Percentiles rank a stretch among this genome's conserved stretches.
These are phyloP conservation scores for Anisogramma anomala DNA, from an alignment of 2,329 filamentous ascomycete genomes.

Conservation along the genomic window DNA sequence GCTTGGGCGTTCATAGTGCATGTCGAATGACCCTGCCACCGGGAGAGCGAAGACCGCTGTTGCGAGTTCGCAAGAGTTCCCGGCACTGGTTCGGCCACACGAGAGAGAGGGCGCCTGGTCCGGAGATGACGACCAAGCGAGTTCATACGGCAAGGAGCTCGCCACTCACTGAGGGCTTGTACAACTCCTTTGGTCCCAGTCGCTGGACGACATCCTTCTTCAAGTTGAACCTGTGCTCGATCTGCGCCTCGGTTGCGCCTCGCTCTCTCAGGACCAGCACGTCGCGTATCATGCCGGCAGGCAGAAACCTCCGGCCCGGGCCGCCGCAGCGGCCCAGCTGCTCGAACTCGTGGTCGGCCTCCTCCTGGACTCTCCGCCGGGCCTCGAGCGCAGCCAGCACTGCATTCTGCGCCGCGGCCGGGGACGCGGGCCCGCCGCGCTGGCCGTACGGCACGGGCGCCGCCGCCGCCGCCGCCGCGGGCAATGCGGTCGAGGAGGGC, in stretches of 20 bases:
- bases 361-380: conserved; percentile 31
- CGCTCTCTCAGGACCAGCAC: conserved; percentile 32
- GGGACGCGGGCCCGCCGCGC: conserved; percentile 18
- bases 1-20: too few species aligned
- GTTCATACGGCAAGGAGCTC: not conserved
- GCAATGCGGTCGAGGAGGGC: conserved; percentile 34
- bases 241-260: conserved; percentile 28
- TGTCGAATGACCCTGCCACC: too few species aligned
- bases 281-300: conserved; percentile 36
- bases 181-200: conserved; percentile 31
- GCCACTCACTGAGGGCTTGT: conserved; percentile 26
- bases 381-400: conserved; percentile 40
- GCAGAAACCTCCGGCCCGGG: conserved; percentile 33
- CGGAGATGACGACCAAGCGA: too few species aligned
- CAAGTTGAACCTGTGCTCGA: conserved; percentile 36
- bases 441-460: too few species aligned
- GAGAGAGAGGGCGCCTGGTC: too few species aligned
- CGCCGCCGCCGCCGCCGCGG: conserved; percentile 21
- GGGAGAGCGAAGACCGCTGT: too few species aligned
- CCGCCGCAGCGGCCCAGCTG: conserved; percentile 24
- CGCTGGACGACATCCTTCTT: conserved; percentile 33
- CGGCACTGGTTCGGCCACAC: too few species aligned
- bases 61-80: too few species aligned
- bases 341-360: conserved; percentile 34
- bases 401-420: conserved; percentile 27